Percentiles rank a stretch among this genome's conserved stretches.
Evolutionary conservation across 163 green algal species (phyloP).

Genomic region (Prototheca cutis): DNA sequence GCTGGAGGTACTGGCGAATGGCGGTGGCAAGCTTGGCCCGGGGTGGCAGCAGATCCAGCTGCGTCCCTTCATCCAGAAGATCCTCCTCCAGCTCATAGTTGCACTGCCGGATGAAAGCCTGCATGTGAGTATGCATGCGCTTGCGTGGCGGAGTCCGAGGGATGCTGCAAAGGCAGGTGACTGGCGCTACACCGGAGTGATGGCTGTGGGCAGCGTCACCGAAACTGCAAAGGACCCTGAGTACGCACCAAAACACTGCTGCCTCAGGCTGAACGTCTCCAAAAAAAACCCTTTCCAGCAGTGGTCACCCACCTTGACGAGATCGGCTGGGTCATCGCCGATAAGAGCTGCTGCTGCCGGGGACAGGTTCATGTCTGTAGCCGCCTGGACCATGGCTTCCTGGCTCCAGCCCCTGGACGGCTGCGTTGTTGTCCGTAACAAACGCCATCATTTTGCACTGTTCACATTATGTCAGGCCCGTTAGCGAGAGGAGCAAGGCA

Average conservation of each 20-base stretch:
- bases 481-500: no score
- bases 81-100: not conserved
- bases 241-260: no score
- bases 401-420: constrained; percentile 26
- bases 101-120: not conserved
- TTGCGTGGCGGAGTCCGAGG: no score
- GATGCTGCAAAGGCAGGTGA: no score
- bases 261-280: no score
- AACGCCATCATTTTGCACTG: no score
- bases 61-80: not conserved
- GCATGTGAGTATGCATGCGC: not conserved
- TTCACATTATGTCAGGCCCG: no score
- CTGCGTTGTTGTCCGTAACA: no score
- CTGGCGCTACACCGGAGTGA: no score
- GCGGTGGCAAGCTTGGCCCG: not conserved
- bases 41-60: not conserved
- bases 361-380: constrained; percentile 32
- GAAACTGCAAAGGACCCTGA: no score
- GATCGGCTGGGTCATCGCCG: constrained; percentile 5
- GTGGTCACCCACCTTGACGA: constrained; percentile 37
- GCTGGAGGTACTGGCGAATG: not conserved
- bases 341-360: constrained; percentile 28
- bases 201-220: no score
- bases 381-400: constrained; percentile 20
- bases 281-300: no score